phyloP scores from a whole-genome alignment of 2,329 filamentous ascomycete genomes.

The Stagonosporopsis tanaceti region DNA sequence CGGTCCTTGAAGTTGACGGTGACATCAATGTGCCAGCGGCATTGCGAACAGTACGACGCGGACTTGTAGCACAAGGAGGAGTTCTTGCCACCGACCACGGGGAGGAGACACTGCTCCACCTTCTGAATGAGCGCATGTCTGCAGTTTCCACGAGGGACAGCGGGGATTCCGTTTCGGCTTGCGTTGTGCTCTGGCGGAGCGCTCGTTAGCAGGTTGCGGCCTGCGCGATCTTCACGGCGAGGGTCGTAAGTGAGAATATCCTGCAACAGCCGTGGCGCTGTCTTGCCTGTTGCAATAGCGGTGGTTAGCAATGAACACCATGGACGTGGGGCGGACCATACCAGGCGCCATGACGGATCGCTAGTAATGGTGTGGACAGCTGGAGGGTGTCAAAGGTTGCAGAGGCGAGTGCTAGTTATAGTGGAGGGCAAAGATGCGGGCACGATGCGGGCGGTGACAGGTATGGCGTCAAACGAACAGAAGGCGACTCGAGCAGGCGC shows the following conservation, averaged over 20 bases:
- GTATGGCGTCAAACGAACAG: slow-evolving; percentile 18
- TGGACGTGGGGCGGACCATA: slow-evolving; percentile 20
- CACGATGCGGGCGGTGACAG: slow-evolving; percentile 11
- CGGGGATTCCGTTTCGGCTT: slow-evolving; percentile 39
- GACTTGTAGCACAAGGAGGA: slow-evolving; percentile 59
- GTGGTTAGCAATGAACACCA: slow-evolving; percentile 21
- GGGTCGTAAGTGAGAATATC: slow-evolving; percentile 63
- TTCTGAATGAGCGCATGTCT: slow-evolving; percentile 68
- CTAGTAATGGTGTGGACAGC: slow-evolving; percentile 6
- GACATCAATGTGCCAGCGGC: slow-evolving; percentile 69
- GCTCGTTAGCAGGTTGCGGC: slow-evolving; percentile 66
- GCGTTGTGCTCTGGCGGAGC: slow-evolving; percentile 62
- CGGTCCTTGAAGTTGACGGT: slow-evolving; percentile 59
- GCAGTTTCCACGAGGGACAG: slow-evolving; percentile 58
- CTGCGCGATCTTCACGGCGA: slow-evolving; percentile 53
- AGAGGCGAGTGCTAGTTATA: slow-evolving; percentile 2
- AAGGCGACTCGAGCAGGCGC: slow-evolving; percentile 22
- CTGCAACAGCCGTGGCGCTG: slow-evolving; percentile 59
- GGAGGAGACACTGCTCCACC: slow-evolving; percentile 60
- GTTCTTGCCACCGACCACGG: slow-evolving; percentile 53
- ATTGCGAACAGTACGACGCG: slow-evolving; percentile 67
- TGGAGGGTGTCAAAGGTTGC: background rate
- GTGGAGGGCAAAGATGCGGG: slow-evolving; percentile 9
- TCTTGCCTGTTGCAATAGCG: slow-evolving; percentile 55
- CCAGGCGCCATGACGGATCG: slow-evolving; percentile 33